Base-by-base conservation (phyloP, 2,329 filamentous ascomycete species). In the Cladosporium sp. region DNA sequence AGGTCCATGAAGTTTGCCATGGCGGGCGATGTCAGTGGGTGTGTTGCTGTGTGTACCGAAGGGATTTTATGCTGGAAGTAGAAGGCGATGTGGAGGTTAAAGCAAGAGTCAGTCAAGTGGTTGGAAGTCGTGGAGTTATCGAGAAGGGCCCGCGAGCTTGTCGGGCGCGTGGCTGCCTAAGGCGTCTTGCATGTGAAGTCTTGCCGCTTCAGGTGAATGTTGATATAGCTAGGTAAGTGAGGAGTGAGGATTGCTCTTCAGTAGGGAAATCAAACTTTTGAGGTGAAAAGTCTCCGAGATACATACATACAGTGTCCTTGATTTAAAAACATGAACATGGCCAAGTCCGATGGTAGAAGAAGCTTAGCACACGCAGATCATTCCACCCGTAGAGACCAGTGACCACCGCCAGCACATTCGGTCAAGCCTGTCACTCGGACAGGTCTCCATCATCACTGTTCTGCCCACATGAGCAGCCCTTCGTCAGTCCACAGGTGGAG, bases 1-100 rank as follows among this genome's bases (percentile, higher is more conserved):
- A 74, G 66, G 53, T 71, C 67, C 64, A 60, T 69, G 68, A 74
- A 73, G 65, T 66, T 67, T 5, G 69, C 52, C 71, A 73, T 73
- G 23, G 37, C 35, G 57, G 18, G 21, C 14, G 29, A 21, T 7
- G 35, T 23, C n/a, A n/a, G n/a, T 14, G 31, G 7, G 33, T 26
- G 55, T 14, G 29, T 35, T 21, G 8, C 16, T 40, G 37, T 40
- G 2, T 40, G 37, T 40, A 1, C 5, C 37, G 37, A 40, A 4
- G 14, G 37, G 28, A 62, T 10, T 46, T 57, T 63, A 35, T 3
- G 26, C 16, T 23, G 8, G 23, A n/a, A 31, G 14, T 16, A 7
- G 5, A 14, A 29, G 7, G 26, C 18, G 40, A 57, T 11, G 55
- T 31, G 46, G 18, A 16, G 11, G 28, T 53, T 31, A n/a, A 68